phyloP scores from a whole-genome alignment of 805 yeast genomes.

The Nakazawaea siamensis region DNA sequence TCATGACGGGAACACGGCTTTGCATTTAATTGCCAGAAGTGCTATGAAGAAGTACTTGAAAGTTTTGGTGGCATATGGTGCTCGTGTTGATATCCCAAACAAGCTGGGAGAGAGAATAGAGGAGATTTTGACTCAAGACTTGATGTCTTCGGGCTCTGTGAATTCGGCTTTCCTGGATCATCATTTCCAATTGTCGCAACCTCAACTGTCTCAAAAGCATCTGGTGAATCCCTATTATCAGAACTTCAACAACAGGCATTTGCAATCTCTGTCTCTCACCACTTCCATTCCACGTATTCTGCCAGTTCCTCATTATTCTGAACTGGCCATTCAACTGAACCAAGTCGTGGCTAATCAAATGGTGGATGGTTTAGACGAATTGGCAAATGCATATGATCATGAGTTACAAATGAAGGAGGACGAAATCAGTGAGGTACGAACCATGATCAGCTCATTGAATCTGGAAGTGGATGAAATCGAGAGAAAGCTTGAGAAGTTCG shows the following conservation, averaged over 20 bases:
- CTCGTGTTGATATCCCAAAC: conserved; percentile 42
- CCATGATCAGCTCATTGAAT: conserved; percentile 21
- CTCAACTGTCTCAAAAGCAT: conserved; percentile 2
- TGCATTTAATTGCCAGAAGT: conserved; percentile 41
- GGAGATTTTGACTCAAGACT: conserved; percentile 23
- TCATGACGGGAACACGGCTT: conserved; percentile 47
- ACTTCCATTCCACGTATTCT: conserved; percentile 9
- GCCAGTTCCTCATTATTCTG: conserved; percentile 36
- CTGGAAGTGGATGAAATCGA: conserved; percentile 23
- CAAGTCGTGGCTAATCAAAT: conserved; percentile 45
- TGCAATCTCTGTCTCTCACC: conserved; percentile 11
- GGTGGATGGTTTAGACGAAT: conserved; percentile 35
- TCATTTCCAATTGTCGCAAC: conserved; percentile 8
- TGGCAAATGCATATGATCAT: conserved; percentile 43
- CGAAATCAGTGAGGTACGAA: conserved; percentile 21
- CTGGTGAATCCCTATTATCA: conserved; percentile 13
- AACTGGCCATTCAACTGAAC: conserved; percentile 44
- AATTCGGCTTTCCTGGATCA: conserved; percentile 5
- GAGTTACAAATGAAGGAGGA: conserved; percentile 38
- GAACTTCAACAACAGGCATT: conserved; percentile 7
- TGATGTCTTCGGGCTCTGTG: conserved; percentile 15
- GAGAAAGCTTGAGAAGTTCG: conserved; percentile 24
- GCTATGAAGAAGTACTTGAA: conserved; percentile 36
- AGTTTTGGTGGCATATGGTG: conserved; percentile 39
- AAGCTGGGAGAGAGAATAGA: conserved; percentile 34